Conservation (phyloP, 1,139 yeast species). For the Kazachstania sp. region DNA sequence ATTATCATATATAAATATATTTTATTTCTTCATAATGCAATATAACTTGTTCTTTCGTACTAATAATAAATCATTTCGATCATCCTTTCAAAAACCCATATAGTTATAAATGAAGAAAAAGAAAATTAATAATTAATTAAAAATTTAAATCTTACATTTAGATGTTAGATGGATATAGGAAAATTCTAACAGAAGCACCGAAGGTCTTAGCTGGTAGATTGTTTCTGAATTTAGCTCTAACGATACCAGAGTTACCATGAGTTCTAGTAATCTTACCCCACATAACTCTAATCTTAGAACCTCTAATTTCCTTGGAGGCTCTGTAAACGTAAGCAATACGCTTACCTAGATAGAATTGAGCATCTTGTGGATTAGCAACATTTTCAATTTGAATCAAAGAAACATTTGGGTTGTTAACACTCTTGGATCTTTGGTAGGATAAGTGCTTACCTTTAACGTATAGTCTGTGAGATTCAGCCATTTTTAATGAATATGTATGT, state of each 20-base stretch:
- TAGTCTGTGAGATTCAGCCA: constrained; percentile 98
- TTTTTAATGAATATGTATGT: constrained; percentile 32
- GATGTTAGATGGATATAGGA: constrained; percentile 99
- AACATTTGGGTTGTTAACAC: constrained; percentile 94
- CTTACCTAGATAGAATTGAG: constrained; percentile 98
- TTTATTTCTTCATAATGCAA: no score
- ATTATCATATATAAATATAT: not conserved
- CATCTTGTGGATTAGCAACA: constrained; percentile 82
- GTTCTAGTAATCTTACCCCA: constrained; percentile 99
- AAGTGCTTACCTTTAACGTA: constrained; percentile 99
- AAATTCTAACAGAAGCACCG: constrained; percentile 99
- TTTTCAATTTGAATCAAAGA: constrained; percentile 96
- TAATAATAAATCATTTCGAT: no score
- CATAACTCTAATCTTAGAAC: constrained; percentile 97
- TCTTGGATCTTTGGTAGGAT: constrained; percentile 99
- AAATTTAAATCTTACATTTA: constrained; percentile 42
- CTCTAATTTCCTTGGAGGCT: constrained; percentile 96
- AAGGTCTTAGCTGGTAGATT: constrained; percentile 99
- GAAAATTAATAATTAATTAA: not conserved
- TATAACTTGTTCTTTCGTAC: no score
- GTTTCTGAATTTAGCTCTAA: constrained; percentile 97
- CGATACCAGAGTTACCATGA: constrained; percentile 98
- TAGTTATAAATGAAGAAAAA: not conserved
- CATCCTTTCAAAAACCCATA: no score
- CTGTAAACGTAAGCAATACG: constrained; percentile 99